Evolutionary conservation across 139 green algal species (phyloP).

Genomic region (Picochlorum sp.): DNA sequence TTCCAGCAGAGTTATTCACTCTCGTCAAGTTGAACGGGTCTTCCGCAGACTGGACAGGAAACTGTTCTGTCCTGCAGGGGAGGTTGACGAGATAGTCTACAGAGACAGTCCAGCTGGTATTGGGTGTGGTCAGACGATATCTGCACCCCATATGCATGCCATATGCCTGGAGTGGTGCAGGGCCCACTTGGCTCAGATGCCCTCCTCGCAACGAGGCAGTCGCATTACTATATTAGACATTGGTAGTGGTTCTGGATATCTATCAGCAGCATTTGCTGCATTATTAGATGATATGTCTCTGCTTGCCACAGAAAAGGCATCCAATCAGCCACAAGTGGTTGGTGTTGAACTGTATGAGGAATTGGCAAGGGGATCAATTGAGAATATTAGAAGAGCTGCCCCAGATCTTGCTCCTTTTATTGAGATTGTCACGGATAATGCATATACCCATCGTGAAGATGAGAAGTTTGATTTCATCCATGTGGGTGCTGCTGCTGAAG

Average conservation of each 20-base stretch:
- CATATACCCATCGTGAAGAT: slow-evolving; percentile 19
- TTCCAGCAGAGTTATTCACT: neutral
- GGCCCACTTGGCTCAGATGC: slow-evolving; percentile 46
- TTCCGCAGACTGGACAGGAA: slow-evolving; percentile 2
- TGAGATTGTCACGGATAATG: slow-evolving; percentile 17
- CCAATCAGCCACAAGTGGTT: slow-evolving; percentile 13
- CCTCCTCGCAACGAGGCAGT: slow-evolving; percentile 7
- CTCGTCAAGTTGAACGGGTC: slow-evolving; percentile 1
- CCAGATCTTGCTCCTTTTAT: neutral
- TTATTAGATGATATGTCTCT: slow-evolving; percentile 28
- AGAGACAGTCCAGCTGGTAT: slow-evolving; percentile 21
- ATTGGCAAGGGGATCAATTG: slow-evolving; percentile 3
- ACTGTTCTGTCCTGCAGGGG: neutral
- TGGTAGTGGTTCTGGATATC: slow-evolving; percentile 69
- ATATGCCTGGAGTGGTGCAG: slow-evolving; percentile 75
- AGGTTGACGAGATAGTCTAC: slow-evolving; percentile 13
- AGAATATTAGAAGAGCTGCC: slow-evolving; percentile 4
- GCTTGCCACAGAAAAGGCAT: neutral
- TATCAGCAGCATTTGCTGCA: slow-evolving; percentile 66
- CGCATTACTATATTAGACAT: slow-evolving; percentile 64
- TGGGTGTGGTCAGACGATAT: slow-evolving; percentile 63
- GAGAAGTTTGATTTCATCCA: slow-evolving; percentile 86
- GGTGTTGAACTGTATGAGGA: slow-evolving; percentile 26
- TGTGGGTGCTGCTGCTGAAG: slow-evolving; percentile 77
- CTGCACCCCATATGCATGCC: slow-evolving; percentile 92